Base-by-base conservation (phyloP, 2,329 filamentous ascomycete genomes). In the Cladosporium sphaerospermum region DNA sequence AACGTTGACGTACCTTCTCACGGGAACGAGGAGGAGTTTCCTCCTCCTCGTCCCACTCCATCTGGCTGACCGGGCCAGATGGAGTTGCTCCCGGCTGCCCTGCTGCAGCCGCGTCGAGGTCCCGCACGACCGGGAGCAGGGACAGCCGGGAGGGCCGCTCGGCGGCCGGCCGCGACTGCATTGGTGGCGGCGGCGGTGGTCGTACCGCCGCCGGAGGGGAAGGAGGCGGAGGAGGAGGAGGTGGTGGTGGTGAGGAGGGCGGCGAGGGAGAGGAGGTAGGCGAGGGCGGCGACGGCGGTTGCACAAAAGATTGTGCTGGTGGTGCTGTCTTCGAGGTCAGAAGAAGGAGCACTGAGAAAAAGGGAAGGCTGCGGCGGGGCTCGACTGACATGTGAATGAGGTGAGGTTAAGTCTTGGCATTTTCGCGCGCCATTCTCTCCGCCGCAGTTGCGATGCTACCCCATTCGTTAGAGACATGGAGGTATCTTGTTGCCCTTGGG, bases 11-110 rank as follows among this genome's bases (percentile, higher is more conserved):
- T 37, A 51, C 48, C 32, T 51, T 51, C 10, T 51, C 28, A 14
- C 37, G 16, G 32, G 40, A 16, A 31, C 48, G 48, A 36, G 28
- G 40, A 51, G 40, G 28, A 9, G 37, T 16, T 14, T 45, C 23
- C 23, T 31, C 48, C 28, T 49, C 46, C n/a, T 51, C 48, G 32
- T 43, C 39, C 48, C 48, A 51, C 32, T 51, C 48, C 40, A 51
- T 44, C 40, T 51, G 32, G 33, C 48, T 51, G 16, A 43, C 18
- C 19, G 48, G 48, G 7, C 40, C 48, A 33, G 46, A 23, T 39
- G 45, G 45, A 39, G 47, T 14, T 37, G 31, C 48, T 36, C 31
- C 40, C 32, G 32, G 32, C 18, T 44, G 40, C 48, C 32, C 48
- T 16, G 31, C 48, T 43, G 40, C 32, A 36, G 32, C 32, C 19